Percentiles rank a stretch among this genome's conserved stretches.
phyloP scores from a whole-genome alignment of 768 basidiomycete genomes.

The Rhodocollybia butyracea region DNA sequence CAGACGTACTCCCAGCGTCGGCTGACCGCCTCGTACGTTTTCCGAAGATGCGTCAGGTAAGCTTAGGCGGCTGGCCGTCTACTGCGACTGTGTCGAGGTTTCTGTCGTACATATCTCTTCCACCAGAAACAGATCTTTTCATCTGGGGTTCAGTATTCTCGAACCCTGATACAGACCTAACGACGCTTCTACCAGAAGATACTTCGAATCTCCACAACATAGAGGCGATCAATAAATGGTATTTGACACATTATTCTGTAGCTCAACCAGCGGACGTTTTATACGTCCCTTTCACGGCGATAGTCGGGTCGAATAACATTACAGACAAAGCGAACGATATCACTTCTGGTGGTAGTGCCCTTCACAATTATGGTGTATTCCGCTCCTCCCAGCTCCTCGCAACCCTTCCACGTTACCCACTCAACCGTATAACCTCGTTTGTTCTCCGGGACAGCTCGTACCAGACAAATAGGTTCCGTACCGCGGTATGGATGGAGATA shows the following conservation, averaged over 20 bases:
- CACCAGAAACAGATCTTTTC: background rate
- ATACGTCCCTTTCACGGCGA: slow-evolving; percentile 2
- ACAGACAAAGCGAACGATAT: background rate
- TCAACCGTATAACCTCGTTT: slow-evolving; percentile 1
- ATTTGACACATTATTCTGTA: slow-evolving; percentile 4
- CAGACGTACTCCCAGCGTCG: slow-evolving; percentile 8
- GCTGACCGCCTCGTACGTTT: background rate
- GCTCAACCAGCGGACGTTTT: slow-evolving; percentile 2
- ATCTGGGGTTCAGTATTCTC: slow-evolving; percentile 3
- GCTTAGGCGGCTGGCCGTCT: background rate
- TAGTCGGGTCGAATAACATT: background rate
- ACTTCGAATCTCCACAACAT: background rate
- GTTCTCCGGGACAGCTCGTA: slow-evolving; percentile 3
- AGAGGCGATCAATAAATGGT: background rate
- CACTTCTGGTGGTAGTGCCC: background rate
- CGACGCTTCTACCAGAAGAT: background rate
- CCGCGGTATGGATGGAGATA: slow-evolving; percentile 1
- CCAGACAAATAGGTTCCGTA: slow-evolving; percentile 5
- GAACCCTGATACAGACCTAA: background rate
- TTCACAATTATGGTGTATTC: slow-evolving; percentile 6
- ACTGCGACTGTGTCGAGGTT: background rate
- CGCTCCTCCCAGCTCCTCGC: background rate
- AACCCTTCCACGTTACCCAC: background rate
- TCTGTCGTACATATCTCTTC: background rate
- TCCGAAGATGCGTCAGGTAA: background rate